Conservation (phyloP, 2,329 filamentous ascomycete species). For the Claviceps quebecensis region DNA sequence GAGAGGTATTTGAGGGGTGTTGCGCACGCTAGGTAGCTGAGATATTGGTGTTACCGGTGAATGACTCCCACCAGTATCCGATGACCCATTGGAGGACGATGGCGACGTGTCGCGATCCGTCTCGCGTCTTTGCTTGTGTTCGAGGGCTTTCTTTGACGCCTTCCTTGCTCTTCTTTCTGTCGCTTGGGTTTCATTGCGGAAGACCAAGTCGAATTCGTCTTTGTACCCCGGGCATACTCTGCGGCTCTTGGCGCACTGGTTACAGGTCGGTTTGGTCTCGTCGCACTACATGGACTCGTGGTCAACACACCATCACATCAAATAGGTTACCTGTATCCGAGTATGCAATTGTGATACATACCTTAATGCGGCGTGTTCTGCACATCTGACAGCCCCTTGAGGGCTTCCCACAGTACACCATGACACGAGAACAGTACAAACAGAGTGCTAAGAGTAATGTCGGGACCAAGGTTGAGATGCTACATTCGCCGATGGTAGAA, state of each 20-base stretch:
- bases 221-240: constrained; percentile 53
- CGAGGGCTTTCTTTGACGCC: constrained; percentile 33
- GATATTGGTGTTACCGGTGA: constrained; percentile 11
- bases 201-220: constrained; percentile 58
- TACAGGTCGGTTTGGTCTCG: constrained; percentile 51
- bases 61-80: constrained; percentile 1
- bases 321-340: not conserved
- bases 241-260: constrained; percentile 49
- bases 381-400: constrained; percentile 62
- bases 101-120: constrained; percentile 8
- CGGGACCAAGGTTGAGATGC: not conserved
- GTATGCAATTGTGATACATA: constrained; percentile 33
- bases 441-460: not conserved
- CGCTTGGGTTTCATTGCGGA: constrained; percentile 57
- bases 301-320: not conserved
- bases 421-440: constrained; percentile 18
- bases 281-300: constrained; percentile 37
- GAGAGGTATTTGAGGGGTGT: constrained; percentile 29
- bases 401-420: constrained; percentile 54
- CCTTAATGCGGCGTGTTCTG: constrained; percentile 59
- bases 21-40: constrained; percentile 9
- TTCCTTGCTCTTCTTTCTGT: constrained; percentile 49
- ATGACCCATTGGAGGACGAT: constrained; percentile 8
- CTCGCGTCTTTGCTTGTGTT: constrained; percentile 21
- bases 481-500: not conserved